A percentile compares a stretch with the other conserved stretches of the same genome.
These are phyloP conservation scores for Epichloe bromicola DNA, from an alignment of 2,329 filamentous ascomycete genomes.

Conservation along the genomic window DNA sequence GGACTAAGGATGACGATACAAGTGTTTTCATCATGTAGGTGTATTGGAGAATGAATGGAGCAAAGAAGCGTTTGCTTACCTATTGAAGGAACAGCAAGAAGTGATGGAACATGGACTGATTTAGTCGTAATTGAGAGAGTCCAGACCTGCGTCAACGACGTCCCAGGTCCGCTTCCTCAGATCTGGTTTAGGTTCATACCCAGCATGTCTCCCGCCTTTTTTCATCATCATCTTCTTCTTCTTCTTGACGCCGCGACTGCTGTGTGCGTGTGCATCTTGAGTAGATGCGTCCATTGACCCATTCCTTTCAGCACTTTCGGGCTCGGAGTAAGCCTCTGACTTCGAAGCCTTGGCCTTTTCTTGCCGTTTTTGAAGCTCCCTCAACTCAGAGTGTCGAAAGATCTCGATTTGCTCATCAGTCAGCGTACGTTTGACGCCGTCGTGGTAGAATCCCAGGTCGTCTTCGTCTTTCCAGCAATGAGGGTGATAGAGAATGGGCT, in stretches of 20 bases:
- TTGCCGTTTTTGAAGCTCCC: conserved; percentile 46
- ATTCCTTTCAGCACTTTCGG: background rate
- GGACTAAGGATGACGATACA: conserved; percentile 97
- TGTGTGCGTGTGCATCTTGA: background rate
- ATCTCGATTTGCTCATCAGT: conserved; percentile 86
- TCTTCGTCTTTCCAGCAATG: conserved; percentile 29
- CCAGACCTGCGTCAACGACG: conserved; percentile 47
- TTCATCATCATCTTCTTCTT: conserved; percentile 29
- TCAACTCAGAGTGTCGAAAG: conserved; percentile 79
- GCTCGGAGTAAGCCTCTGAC: background rate
- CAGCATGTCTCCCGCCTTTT: conserved; percentile 24
- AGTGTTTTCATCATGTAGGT: conserved; percentile 64
- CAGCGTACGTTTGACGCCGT: conserved; percentile 77
- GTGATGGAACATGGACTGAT: background rate
- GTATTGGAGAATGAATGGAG: background rate
- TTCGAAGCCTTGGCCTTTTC: conserved; percentile 19
- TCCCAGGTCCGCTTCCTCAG: conserved; percentile 56
- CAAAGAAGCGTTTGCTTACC: conserved; percentile 16
- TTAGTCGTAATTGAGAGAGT: conserved; percentile 47
- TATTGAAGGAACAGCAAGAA: background rate
- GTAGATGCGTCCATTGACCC: background rate
- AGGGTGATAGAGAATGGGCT: conserved; percentile 2
- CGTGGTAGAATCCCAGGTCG: conserved; percentile 72
- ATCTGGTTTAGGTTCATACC: conserved; percentile 42
- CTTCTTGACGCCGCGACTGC: conserved; percentile 15